A percentile compares a stretch with the other conserved stretches of the same genome.
phyloP scores from a whole-genome alignment of 768 basidiomycete genomes.

The Suillus bovinus region DNA sequence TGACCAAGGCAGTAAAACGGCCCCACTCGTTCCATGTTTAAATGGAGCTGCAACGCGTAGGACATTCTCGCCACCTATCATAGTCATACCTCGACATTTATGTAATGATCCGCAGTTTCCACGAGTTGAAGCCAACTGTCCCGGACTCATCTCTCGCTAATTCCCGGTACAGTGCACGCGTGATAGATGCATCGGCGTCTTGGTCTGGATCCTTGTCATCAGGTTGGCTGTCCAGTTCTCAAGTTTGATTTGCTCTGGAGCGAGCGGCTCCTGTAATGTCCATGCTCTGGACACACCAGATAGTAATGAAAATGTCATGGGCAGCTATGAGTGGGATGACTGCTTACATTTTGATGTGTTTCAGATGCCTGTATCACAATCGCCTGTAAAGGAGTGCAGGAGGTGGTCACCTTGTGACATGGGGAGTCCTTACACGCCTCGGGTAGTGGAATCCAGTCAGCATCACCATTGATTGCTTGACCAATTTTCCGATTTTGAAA shows the following conservation, averaged over 20 bases:
- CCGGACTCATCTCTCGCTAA: too few relatives aligned
- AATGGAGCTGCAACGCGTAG: not conserved
- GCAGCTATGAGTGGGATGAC: not conserved
- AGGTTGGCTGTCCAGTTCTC: too few relatives aligned
- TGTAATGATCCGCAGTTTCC: not conserved
- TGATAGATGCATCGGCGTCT: too few relatives aligned
- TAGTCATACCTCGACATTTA: not conserved
- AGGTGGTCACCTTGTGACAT: not conserved
- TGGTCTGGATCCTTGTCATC: too few relatives aligned
- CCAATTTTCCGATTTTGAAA: not conserved
- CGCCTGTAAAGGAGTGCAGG: too few relatives aligned
- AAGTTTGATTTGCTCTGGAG: too few relatives aligned
- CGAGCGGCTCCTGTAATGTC: too few relatives aligned
- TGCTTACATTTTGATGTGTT: too few relatives aligned
- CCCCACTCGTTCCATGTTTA: not conserved
- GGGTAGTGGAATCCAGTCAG: not conserved
- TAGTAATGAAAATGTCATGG: not conserved
- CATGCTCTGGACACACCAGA: not conserved
- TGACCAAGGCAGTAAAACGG: not conserved
- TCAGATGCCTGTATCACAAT: too few relatives aligned
- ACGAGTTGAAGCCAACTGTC: too few relatives aligned
- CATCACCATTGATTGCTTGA: not conserved
- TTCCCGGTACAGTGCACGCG: too few relatives aligned
- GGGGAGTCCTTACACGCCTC: not conserved
- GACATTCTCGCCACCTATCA: too few relatives aligned